A percentile compares a stretch with the other conserved stretches of the same genome.
Conservation (phyloP, 2,329 filamentous ascomycete species). For the Ophiostoma pallidulum region DNA sequence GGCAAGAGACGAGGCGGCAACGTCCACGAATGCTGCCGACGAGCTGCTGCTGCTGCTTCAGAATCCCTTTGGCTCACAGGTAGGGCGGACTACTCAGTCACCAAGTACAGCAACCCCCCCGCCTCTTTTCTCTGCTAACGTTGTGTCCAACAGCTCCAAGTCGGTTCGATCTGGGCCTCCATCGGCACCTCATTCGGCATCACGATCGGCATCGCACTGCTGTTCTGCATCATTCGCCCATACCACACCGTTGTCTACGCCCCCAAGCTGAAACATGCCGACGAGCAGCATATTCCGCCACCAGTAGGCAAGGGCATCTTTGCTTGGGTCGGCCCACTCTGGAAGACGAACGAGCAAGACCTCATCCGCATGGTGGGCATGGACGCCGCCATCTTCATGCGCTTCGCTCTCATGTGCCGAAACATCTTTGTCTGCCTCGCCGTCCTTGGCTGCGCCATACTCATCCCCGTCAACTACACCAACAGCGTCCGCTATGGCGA, state of each 20-base stretch:
- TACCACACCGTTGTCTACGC: constrained; percentile 91
- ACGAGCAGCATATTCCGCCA: constrained; percentile 81
- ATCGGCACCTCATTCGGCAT: constrained; percentile 71
- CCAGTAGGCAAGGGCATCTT: constrained; percentile 79
- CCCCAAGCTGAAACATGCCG: constrained; percentile 84
- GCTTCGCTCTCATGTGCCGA: constrained; percentile 82
- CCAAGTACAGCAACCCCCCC: not conserved
- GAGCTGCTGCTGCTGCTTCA: constrained; percentile 39
- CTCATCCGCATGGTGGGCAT: constrained; percentile 77
- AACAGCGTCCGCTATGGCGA: constrained; percentile 31
- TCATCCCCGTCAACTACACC: constrained; percentile 70
- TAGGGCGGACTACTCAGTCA: constrained; percentile 20
- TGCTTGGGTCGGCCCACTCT: constrained; percentile 73
- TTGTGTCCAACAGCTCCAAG: constrained; percentile 33
- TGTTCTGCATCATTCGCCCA: constrained; percentile 83
- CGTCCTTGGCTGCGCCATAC: constrained; percentile 62
- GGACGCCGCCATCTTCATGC: constrained; percentile 84
- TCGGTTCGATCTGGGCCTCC: constrained; percentile 64
- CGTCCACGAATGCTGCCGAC: constrained; percentile 14
- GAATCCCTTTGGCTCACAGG: constrained; percentile 38
- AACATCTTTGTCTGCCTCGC: constrained; percentile 74
- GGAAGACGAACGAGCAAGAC: constrained; percentile 66
- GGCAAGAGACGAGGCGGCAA: constrained; percentile 4
- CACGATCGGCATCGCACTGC: constrained; percentile 61
- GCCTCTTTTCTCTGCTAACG: not conserved